phyloP scores from a whole-genome alignment of 306 rosid genomes.

The Glycine soja region DNA sequence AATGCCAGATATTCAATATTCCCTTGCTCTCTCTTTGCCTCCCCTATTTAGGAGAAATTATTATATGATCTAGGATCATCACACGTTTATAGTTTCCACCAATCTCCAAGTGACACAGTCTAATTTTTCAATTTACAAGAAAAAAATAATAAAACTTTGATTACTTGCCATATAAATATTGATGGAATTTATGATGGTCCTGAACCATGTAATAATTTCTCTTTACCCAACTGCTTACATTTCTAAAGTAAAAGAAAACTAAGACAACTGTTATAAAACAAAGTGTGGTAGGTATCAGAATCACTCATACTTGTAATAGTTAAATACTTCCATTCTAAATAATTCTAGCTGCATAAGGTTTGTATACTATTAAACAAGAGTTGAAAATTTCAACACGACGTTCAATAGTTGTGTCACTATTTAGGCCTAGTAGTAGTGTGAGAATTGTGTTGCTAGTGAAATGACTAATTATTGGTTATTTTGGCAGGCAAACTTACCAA shows the following conservation, averaged over 20 bases:
- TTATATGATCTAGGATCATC: not conserved
- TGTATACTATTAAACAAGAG: not conserved
- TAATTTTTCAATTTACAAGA: not conserved
- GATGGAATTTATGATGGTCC: not conserved
- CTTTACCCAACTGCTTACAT: not conserved
- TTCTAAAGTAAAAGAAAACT: not conserved
- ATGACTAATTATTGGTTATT: slow-evolving; percentile 11
- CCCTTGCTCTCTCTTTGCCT: not conserved
- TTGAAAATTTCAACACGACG: not conserved
- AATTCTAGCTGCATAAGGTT: not conserved
- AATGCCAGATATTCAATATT: not conserved
- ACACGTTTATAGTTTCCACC: not conserved
- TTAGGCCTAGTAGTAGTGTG: not conserved
- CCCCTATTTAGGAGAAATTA: not conserved
- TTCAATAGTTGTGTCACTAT: not conserved
- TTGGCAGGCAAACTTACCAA: slow-evolving; percentile 66
- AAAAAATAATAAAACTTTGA: not conserved
- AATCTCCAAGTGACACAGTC: too few species aligned
- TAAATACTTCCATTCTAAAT: not conserved
- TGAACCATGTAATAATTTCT: too few species aligned
- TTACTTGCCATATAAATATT: not conserved
- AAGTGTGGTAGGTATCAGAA: not conserved
- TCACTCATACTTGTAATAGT: not conserved
- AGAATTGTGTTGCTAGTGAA: not conserved
- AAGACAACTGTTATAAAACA: not conserved